Conservation (phyloP, 1,284 basidiomycete genomes). For the Sporisorium graminicola region DNA sequence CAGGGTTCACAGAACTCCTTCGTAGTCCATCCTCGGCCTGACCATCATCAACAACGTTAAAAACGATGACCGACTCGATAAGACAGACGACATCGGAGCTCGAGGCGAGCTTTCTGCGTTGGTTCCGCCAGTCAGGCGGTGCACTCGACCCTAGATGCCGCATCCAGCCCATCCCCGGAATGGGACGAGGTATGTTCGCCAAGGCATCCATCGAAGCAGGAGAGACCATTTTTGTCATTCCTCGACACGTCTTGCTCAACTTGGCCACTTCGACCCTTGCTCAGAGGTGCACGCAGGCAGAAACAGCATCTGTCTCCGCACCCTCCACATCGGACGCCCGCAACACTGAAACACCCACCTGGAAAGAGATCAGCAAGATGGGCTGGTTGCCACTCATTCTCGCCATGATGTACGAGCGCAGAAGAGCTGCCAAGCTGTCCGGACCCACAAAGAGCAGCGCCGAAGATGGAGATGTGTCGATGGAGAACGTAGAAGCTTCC, state of each 20-base stretch:
- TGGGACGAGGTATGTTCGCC: constrained; percentile 81
- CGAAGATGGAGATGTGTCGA: constrained; percentile 46
- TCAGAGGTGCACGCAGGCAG: constrained; percentile 29
- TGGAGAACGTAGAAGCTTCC: constrained; percentile 26
- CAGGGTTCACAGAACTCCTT: constrained; percentile 14
- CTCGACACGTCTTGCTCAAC: constrained; percentile 82
- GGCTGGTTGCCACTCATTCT: constrained; percentile 91
- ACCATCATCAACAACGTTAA: neutral
- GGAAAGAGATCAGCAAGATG: constrained; percentile 59
- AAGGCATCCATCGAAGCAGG: constrained; percentile 80
- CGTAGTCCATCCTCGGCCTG: neutral
- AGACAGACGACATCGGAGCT: constrained; percentile 41
- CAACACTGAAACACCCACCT: constrained; percentile 14
- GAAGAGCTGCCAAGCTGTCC: constrained; percentile 31
- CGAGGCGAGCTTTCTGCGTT: constrained; percentile 66
- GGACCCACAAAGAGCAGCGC: neutral
- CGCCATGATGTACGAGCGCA: constrained; percentile 93
- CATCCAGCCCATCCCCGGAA: constrained; percentile 74
- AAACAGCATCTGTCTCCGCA: constrained; percentile 11
- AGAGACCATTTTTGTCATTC: constrained; percentile 84
- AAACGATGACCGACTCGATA: constrained; percentile 7
- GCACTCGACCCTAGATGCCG: constrained; percentile 70
- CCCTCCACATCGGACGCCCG: neutral
- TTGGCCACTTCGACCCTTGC: constrained; percentile 79
- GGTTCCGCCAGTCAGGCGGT: constrained; percentile 70